Conservation (phyloP, 352 stramenopile species). For the Phytophthora idaei region DNA sequence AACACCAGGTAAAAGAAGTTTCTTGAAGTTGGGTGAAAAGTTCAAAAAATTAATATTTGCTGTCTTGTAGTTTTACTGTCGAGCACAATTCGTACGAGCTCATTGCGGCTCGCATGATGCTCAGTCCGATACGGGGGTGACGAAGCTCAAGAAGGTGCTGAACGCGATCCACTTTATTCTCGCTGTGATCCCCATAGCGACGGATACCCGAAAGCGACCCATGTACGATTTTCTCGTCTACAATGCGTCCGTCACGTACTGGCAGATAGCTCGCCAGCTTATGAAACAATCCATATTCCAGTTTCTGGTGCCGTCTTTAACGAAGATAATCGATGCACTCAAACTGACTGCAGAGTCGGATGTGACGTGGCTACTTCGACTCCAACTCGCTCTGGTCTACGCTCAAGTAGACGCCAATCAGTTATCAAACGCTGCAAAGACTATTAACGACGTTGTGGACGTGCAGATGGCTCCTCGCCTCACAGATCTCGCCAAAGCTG, state of each 20-base stretch:
- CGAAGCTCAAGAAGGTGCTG: slow-evolving; percentile 55
- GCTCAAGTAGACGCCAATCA: slow-evolving; percentile 75
- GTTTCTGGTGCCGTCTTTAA: slow-evolving; percentile 72
- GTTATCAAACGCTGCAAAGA: slow-evolving; percentile 55
- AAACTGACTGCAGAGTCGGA: slow-evolving; percentile 76
- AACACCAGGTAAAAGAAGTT: slow-evolving; percentile 71
- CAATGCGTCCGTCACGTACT: slow-evolving; percentile 90
- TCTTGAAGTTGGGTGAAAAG: neutral
- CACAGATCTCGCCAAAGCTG: slow-evolving; percentile 31
- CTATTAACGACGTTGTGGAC: slow-evolving; percentile 74
- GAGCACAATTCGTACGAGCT: slow-evolving; percentile 82
- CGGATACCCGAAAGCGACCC: slow-evolving; percentile 56
- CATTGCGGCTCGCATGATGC: slow-evolving; percentile 60
- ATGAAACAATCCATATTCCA: slow-evolving; percentile 84
- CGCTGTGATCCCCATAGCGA: slow-evolving; percentile 74
- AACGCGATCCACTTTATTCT: slow-evolving; percentile 83
- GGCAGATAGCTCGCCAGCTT: slow-evolving; percentile 80
- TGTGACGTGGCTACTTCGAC: slow-evolving; percentile 60
- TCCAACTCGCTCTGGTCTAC: slow-evolving; percentile 75
- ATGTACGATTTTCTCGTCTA: slow-evolving; percentile 92
- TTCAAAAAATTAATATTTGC: neutral
- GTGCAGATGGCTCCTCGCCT: slow-evolving; percentile 54
- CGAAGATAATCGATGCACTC: slow-evolving; percentile 70
- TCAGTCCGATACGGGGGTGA: slow-evolving; percentile 41
- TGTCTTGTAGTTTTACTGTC: slow-evolving; percentile 82